These are phyloP conservation scores for Fusarium nanum DNA, from an alignment of 2,329 filamentous ascomycete genomes.

Conservation along the genomic window DNA sequence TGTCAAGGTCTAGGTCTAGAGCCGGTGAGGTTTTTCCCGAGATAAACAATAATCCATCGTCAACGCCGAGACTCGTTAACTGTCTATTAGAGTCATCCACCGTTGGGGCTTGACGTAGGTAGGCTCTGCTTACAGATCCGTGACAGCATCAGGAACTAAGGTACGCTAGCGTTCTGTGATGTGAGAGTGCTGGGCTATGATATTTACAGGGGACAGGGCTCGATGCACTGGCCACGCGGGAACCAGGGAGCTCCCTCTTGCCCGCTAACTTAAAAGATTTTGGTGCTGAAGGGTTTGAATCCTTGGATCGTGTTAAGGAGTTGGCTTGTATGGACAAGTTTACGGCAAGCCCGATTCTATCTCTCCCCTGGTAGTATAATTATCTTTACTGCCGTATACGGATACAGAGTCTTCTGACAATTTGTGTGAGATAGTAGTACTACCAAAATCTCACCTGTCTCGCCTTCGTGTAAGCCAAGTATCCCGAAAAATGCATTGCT, in stretches of 20 bases:
- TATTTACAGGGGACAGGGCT: slow-evolving; percentile 18
- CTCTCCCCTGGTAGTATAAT: not conserved
- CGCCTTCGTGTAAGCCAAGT: slow-evolving; percentile 9
- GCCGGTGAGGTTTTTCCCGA: slow-evolving; percentile 20
- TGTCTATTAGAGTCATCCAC: not conserved
- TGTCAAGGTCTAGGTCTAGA: slow-evolving; percentile 24
- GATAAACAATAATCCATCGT: slow-evolving; percentile 7
- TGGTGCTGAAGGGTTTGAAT: slow-evolving; percentile 21
- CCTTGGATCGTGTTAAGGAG: slow-evolving; percentile 23
- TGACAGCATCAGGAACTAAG: slow-evolving; percentile 32
- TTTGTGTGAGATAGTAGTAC: not conserved
- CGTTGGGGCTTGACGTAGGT: slow-evolving; percentile 14
- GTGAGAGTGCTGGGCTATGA: not conserved
- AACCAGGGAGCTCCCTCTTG: slow-evolving; percentile 36
- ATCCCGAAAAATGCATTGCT: slow-evolving; percentile 19
- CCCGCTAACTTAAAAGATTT: slow-evolving; percentile 33
- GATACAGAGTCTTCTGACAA: not conserved
- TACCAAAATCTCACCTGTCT: slow-evolving; percentile 34
- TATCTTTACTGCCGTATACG: not conserved
- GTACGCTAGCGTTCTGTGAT: not conserved
- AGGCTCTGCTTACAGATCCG: slow-evolving; percentile 7
- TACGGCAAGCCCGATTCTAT: not conserved
- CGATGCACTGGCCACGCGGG: slow-evolving; percentile 42
- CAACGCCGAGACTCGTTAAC: slow-evolving; percentile 10
- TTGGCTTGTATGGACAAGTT: slow-evolving; percentile 9